Percentiles rank a stretch among this genome's conserved stretches.
Conservation (phyloP, 805 yeast genomes). For the Nakazawaea wyomingensis region DNA sequence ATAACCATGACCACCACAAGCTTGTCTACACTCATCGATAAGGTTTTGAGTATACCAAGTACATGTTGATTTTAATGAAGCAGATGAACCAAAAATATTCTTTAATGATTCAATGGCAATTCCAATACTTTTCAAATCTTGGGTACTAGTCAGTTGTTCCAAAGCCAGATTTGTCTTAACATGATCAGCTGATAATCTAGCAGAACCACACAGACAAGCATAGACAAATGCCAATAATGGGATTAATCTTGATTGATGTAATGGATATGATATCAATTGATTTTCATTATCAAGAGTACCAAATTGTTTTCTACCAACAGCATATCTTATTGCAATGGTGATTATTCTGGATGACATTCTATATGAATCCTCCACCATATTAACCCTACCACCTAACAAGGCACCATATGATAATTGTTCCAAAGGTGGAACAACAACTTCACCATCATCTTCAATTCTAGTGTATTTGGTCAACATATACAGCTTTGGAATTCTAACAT, state of each 20-base stretch:
- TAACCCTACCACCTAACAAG: slow-evolving; percentile 80
- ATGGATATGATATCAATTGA: slow-evolving; percentile 78
- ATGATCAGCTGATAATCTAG: slow-evolving; percentile 51
- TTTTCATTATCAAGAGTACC: slow-evolving; percentile 37
- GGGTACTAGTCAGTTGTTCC: slow-evolving; percentile 46
- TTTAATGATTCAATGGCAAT: slow-evolving; percentile 59
- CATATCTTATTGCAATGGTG: slow-evolving; percentile 84
- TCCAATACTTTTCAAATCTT: slow-evolving; percentile 38
- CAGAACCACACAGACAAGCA: slow-evolving; percentile 68
- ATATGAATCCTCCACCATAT: slow-evolving; percentile 83
- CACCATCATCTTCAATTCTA: slow-evolving; percentile 61
- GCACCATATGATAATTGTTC: slow-evolving; percentile 90
- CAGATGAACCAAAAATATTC: slow-evolving; percentile 76
- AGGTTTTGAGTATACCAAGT: slow-evolving; percentile 81
- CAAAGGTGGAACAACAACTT: slow-evolving; percentile 72
- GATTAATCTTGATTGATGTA: slow-evolving; percentile 82
- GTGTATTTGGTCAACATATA: slow-evolving; percentile 80
- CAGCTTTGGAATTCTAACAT: slow-evolving; percentile 78
- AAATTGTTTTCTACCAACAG: slow-evolving; percentile 87
- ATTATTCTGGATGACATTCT: slow-evolving; percentile 73
- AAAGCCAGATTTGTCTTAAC: slow-evolving; percentile 44
- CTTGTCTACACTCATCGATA: slow-evolving; percentile 86
- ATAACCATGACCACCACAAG: slow-evolving; percentile 96
- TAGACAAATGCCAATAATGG: slow-evolving; percentile 82
- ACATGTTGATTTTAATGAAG: slow-evolving; percentile 81